phyloP scores from a whole-genome alignment of 257 asterid species.

The Solanum etuberosum region DNA sequence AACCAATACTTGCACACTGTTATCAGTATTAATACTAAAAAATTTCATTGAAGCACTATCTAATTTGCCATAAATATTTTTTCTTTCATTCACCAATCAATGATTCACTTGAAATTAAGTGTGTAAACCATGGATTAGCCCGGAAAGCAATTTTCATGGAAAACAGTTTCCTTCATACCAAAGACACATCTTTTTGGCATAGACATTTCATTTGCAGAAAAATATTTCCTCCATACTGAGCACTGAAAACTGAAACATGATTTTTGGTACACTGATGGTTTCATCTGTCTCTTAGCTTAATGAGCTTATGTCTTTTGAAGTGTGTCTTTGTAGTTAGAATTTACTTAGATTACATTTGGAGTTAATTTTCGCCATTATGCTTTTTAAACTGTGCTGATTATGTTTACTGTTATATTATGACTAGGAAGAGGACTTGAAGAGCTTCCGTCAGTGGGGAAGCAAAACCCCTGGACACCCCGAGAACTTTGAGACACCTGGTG shows the following conservation, averaged over 20 bases:
- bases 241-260: not conserved
- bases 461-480: constrained; percentile 87
- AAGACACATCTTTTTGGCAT: not conserved
- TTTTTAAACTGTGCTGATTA: constrained; percentile 1
- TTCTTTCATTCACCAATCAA: not conserved
- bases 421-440: constrained; percentile 78
- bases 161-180: not conserved
- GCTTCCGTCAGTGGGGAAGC: constrained; percentile 86
- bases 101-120: not conserved
- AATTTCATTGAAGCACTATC: not conserved
- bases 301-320: not conserved
- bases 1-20: not conserved
- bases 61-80: not conserved
- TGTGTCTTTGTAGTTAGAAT: not conserved
- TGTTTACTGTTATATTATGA: not conserved
- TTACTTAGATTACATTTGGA: constrained; percentile 3
- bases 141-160: not conserved
- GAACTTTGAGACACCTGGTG: constrained; percentile 84
- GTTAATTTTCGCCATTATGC: not conserved
- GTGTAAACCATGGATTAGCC: not conserved
- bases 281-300: not conserved
- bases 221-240: not conserved
- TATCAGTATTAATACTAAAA: not conserved
- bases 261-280: not conserved
- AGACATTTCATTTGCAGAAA: not conserved